These are phyloP conservation scores for Serendipita sp. DNA, from an alignment of 1,284 basidiomycete genomes.

Conservation along the genomic window DNA sequence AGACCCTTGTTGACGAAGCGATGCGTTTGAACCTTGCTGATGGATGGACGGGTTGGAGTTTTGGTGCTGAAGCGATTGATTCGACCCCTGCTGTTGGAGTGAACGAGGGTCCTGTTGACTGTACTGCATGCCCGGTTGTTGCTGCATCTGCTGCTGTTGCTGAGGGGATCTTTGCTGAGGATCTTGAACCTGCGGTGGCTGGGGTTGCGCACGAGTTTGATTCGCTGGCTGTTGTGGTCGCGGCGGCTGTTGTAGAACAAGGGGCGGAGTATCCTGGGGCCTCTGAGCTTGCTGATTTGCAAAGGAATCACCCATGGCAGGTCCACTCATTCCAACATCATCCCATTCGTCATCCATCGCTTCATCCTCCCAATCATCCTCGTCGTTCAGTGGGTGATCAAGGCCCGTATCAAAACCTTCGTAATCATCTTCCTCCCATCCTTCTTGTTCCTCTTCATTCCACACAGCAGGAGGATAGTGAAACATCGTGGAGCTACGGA, in stretches of 20 bases:
- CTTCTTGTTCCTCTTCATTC: constrained; percentile 61
- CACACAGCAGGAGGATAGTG: constrained; percentile 68
- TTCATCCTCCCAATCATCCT: constrained; percentile 55
- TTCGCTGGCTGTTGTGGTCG: constrained; percentile 19
- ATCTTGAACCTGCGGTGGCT: constrained; percentile 27
- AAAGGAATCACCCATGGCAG: not conserved
- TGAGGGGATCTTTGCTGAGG: constrained; percentile 17
- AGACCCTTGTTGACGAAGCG: constrained; percentile 7
- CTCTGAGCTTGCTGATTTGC: not conserved
- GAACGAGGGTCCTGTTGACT: constrained; percentile 4
- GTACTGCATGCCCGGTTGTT: constrained; percentile 6
- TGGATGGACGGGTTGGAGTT: constrained; percentile 11
- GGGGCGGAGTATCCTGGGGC: not conserved
- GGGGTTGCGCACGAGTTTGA: constrained; percentile 10
- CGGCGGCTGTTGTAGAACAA: constrained; percentile 21
- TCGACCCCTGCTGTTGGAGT: constrained; percentile 10
- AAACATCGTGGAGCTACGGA: constrained; percentile 40
- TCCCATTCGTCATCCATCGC: constrained; percentile 20
- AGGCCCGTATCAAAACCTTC: constrained; percentile 17
- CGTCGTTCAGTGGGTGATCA: constrained; percentile 10
- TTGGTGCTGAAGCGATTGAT: constrained; percentile 10
- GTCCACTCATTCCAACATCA: constrained; percentile 32
- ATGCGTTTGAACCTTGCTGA: constrained; percentile 13
- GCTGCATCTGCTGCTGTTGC: constrained; percentile 14
- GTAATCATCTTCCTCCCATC: constrained; percentile 40